A percentile compares a stretch with the other conserved stretches of the same genome.
phyloP scores from a whole-genome alignment of 805 yeast species.

The Tetrapisispora iriomotensis region DNA sequence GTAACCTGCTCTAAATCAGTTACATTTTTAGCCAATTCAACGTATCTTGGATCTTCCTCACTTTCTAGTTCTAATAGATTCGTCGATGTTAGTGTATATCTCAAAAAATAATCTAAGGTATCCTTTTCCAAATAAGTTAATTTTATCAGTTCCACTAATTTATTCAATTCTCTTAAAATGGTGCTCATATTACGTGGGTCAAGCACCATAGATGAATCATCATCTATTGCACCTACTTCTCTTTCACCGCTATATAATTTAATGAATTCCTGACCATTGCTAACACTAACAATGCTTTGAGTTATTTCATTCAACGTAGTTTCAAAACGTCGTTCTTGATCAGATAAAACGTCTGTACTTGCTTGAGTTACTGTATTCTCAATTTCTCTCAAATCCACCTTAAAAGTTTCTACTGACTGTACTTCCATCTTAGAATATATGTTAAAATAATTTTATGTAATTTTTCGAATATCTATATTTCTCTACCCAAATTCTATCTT shows the following conservation, averaged over 20 bases:
- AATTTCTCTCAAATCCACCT: slow-evolving; percentile 7
- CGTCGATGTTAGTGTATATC: slow-evolving; percentile 21
- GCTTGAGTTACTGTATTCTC: slow-evolving; percentile 11
- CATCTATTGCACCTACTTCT: not conserved
- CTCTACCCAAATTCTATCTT: too few species aligned
- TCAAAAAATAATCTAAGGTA: slow-evolving; percentile 24
- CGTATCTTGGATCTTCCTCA: slow-evolving; percentile 17
- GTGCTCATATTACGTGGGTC: slow-evolving; percentile 12
- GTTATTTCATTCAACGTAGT: slow-evolving; percentile 16
- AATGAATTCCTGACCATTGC: slow-evolving; percentile 17
- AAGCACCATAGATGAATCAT: slow-evolving; percentile 2
- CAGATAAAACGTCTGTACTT: slow-evolving; percentile 12
- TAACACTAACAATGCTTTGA: slow-evolving; percentile 14
- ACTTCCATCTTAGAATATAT: slow-evolving; percentile 1
- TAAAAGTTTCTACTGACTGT: not conserved
- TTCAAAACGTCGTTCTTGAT: slow-evolving; percentile 15
- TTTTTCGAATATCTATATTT: too few species aligned
- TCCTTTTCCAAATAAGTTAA: slow-evolving; percentile 26
- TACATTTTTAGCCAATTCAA: slow-evolving; percentile 15
- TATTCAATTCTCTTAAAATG: slow-evolving; percentile 15
- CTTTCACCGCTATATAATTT: not conserved
- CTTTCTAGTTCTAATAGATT: slow-evolving; percentile 14
- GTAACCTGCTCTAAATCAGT: slow-evolving; percentile 12
- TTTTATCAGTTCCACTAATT: slow-evolving; percentile 17
- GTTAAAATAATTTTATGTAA: too few species aligned